Percentiles rank a stretch among this genome's conserved stretches.
These are phyloP conservation scores for Auricularia sp. DNA, from an alignment of 768 basidiomycete genomes.

Conservation along the genomic window DNA sequence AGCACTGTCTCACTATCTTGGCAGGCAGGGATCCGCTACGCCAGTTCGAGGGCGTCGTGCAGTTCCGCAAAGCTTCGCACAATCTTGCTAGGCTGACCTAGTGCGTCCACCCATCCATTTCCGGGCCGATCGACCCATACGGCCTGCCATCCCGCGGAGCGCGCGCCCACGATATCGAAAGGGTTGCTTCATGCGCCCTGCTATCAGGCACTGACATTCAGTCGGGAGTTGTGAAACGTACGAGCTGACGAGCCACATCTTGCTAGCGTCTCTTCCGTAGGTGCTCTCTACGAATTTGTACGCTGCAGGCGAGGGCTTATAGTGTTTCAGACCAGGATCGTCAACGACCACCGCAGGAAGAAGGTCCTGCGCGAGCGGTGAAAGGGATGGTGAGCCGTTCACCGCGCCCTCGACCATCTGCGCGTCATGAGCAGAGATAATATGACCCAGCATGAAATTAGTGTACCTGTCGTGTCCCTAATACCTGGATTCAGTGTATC, in stretches of 20 bases:
- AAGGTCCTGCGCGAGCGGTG: background rate
- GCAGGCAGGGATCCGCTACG: too few species aligned
- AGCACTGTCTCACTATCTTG: too few species aligned
- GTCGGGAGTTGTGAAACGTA: conserved; percentile 7
- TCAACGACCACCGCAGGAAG: conserved; percentile 12
- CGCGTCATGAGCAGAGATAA: background rate
- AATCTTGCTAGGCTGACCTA: conserved; percentile 1
- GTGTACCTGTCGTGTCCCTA: too few species aligned
- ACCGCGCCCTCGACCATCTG: conserved; percentile 19
- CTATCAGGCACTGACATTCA: background rate
- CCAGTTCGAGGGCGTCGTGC: too few species aligned
- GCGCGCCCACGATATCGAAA: conserved; percentile 22
- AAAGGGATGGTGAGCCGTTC: background rate
- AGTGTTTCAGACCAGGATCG: conserved; percentile 8
- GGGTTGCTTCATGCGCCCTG: conserved; percentile 16
- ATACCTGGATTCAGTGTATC: too few species aligned
- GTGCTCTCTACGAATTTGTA: conserved; percentile 15
- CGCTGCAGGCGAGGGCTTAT: conserved; percentile 18
- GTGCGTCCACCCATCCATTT: conserved; percentile 17
- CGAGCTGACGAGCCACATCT: conserved; percentile 24
- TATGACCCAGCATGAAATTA: too few species aligned
- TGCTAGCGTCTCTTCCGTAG: conserved; percentile 9
- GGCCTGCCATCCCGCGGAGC: conserved; percentile 15
- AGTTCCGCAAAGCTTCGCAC: too few species aligned
- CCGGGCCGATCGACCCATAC: conserved; percentile 20